phyloP scores from a whole-genome alignment of 1,284 basidiomycete species.

The Chondrostereum purpureum region DNA sequence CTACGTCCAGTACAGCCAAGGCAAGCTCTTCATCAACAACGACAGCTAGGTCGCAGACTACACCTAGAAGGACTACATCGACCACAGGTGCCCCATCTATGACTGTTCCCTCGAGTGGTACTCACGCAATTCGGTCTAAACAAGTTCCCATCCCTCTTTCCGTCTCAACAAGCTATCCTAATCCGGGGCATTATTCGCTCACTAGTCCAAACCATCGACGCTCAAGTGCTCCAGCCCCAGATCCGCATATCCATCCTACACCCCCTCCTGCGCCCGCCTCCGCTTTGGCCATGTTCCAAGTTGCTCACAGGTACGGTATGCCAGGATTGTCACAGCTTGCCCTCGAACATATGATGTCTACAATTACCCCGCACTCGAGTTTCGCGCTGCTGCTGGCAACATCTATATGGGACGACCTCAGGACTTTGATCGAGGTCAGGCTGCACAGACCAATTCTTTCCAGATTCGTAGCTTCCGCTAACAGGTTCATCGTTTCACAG shows the following conservation, averaged over 20 bases:
- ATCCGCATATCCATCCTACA: constrained; percentile 75
- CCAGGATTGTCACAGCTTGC: constrained; percentile 61
- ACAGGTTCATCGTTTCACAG: constrained; percentile 25
- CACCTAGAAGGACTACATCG: constrained; percentile 1
- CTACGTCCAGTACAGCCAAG: neutral
- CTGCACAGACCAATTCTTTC: neutral
- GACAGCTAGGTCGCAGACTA: neutral
- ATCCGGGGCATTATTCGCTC: constrained; percentile 39
- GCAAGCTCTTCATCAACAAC: constrained; percentile 12
- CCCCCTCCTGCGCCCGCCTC: constrained; percentile 55
- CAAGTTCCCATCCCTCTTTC: constrained; percentile 30
- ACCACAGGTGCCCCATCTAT: constrained; percentile 11
- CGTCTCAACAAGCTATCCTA: constrained; percentile 21
- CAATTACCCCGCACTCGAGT: constrained; percentile 64
- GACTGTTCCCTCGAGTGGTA: constrained; percentile 11
- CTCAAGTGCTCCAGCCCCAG: constrained; percentile 30
- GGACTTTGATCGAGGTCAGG: constrained; percentile 49
- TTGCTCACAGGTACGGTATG: constrained; percentile 76
- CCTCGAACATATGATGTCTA: constrained; percentile 69
- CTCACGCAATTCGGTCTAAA: constrained; percentile 28
- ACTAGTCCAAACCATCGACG: constrained; percentile 32
- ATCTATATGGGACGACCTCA: constrained; percentile 59
- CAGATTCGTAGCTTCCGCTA: neutral
- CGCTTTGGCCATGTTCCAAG: constrained; percentile 73
- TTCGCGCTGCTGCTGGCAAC: constrained; percentile 70